A percentile compares a stretch with the other conserved stretches of the same genome.
phyloP scores from a whole-genome alignment of 2,329 filamentous ascomycete species.

The Penicillium concentricum region DNA sequence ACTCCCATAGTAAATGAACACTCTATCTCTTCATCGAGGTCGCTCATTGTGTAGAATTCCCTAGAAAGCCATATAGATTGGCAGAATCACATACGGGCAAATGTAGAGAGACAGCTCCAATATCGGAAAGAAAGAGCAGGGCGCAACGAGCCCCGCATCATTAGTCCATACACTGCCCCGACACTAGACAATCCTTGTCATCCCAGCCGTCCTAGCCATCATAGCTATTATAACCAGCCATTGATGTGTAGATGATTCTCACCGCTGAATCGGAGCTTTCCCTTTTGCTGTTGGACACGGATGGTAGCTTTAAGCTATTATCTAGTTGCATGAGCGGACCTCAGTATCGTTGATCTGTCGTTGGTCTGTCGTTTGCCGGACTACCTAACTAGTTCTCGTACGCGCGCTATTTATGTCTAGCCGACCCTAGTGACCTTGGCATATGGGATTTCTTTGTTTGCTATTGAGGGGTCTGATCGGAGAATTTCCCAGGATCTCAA shows the following conservation, averaged over 20 bases:
- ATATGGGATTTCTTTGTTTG: neutral
- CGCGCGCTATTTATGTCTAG: neutral
- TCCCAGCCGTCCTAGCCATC: no score
- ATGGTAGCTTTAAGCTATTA: neutral
- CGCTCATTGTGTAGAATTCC: no score
- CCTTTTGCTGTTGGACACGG: neutral
- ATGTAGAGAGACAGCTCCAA: neutral
- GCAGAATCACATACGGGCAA: neutral
- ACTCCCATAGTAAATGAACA: no score
- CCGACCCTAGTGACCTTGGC: neutral
- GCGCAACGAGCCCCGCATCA: no score
- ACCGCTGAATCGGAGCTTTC: neutral
- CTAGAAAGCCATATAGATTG: no score
- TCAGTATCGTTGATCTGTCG: neutral
- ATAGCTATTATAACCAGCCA: neutral
- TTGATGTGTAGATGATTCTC: neutral
- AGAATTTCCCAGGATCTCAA: neutral
- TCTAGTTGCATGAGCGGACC: neutral
- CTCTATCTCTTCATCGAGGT: no score
- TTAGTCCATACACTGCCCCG: neutral
- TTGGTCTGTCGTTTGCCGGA: neutral
- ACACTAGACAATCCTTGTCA: neutral
- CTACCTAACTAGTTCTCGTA: neutral
- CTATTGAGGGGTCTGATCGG: neutral
- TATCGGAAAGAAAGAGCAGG: neutral